phyloP scores from a whole-genome alignment of 371 early-diverging fungal genomes.

The Mortierella sp. region DNA sequence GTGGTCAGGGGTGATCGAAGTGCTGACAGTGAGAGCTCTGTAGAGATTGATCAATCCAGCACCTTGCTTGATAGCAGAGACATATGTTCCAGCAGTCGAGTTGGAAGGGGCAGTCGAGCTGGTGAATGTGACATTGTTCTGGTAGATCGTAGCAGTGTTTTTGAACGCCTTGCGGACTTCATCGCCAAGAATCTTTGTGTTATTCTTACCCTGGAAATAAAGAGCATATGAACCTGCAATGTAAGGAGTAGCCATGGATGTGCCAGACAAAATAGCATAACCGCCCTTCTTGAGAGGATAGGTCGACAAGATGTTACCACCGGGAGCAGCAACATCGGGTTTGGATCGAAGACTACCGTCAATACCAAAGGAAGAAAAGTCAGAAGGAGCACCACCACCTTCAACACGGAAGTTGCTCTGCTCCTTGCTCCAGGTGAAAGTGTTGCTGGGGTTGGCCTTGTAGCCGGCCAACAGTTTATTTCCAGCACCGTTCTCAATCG shows the following conservation, averaged over 20 bases:
- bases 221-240: conserved; percentile 69
- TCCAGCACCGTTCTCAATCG: conserved; percentile 48
- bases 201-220: conserved; percentile 60
- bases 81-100: conserved; percentile 4
- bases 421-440: conserved; percentile 23
- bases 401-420: conserved; percentile 37
- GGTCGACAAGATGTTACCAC: conserved; percentile 50
- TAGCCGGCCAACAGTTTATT: conserved; percentile 27
- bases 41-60: conserved; percentile 81
- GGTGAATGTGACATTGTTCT: not conserved
- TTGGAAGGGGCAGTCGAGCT: not conserved
- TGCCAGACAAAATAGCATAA: conserved; percentile 63
- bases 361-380: conserved; percentile 77
- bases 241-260: conserved; percentile 71
- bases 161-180: conserved; percentile 41
- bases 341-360: conserved; percentile 77
- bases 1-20: conserved; percentile 69
- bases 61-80: conserved; percentile 74
- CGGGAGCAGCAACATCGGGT: conserved; percentile 69
- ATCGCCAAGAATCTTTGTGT: conserved; percentile 25
- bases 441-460: conserved; percentile 13
- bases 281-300: conserved; percentile 40
- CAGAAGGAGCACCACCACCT: conserved; percentile 64
- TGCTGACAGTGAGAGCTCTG: conserved; percentile 66
- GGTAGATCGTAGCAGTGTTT: conserved; percentile 54